phyloP scores from a whole-genome alignment of 768 basidiomycete species.

The Dendrothele bispora region DNA sequence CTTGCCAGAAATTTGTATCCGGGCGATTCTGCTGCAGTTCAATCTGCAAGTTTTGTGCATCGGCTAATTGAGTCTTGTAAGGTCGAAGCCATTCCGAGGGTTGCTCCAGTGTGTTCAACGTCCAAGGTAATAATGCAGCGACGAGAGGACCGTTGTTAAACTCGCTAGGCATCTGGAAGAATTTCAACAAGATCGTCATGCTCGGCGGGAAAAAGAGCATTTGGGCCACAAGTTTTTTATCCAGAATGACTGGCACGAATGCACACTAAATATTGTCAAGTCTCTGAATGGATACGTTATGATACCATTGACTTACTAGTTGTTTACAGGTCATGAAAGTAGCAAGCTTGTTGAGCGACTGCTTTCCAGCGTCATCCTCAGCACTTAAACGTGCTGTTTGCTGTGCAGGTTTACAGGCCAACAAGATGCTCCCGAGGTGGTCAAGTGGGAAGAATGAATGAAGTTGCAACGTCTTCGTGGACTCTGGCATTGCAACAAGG shows the following conservation, averaged over 20 bases:
- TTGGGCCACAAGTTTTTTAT: background rate
- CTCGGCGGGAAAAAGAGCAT: background rate
- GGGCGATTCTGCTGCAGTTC: too few species aligned
- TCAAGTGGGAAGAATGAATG: background rate
- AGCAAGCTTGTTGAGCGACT: background rate
- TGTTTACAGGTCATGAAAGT: background rate
- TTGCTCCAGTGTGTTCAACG: background rate
- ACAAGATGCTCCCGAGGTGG: background rate
- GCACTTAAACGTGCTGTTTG: background rate
- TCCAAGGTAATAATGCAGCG: constrained; percentile 1
- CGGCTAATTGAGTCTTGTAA: too few species aligned
- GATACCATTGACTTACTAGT: background rate
- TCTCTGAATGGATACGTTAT: too few species aligned
- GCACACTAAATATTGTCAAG: background rate
- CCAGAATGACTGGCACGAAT: background rate
- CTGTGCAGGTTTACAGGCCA: constrained; percentile 3
- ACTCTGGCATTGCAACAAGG: constrained; percentile 4
- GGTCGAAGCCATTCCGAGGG: too few species aligned
- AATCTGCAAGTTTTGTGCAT: too few species aligned
- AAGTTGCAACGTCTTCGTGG: background rate
- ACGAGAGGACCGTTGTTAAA: background rate
- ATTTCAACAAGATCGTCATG: background rate
- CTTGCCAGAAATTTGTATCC: background rate
- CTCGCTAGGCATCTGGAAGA: background rate
- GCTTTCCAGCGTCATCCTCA: background rate